A percentile compares a stretch with the other conserved stretches of the same genome.
phyloP scores from a whole-genome alignment of 2,329 filamentous ascomycete genomes.

The Epichloe sibirici region DNA sequence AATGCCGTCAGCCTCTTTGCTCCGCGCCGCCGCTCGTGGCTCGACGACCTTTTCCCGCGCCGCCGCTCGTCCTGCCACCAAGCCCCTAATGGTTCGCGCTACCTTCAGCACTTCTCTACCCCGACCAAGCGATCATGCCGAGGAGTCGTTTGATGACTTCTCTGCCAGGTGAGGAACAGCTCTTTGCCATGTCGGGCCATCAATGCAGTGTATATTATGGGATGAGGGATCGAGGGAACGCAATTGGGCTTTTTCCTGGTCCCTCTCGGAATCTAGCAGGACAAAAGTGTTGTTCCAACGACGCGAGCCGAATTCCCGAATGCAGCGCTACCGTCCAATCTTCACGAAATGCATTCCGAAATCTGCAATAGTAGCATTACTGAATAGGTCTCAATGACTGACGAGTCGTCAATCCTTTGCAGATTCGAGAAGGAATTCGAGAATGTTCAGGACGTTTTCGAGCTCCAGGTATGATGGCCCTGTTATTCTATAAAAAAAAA shows the following conservation, averaged over 20 bases:
- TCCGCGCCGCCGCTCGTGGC: slow-evolving; percentile 61
- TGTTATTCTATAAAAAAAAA: not conserved
- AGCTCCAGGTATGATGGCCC: slow-evolving; percentile 72
- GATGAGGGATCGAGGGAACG: not conserved
- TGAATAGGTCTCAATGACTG: slow-evolving; percentile 16
- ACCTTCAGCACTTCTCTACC: slow-evolving; percentile 52
- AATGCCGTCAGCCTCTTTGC: slow-evolving; percentile 56
- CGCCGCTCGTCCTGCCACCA: slow-evolving; percentile 44
- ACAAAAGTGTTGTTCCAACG: not conserved
- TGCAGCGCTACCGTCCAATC: not conserved
- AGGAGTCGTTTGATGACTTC: slow-evolving; percentile 99
- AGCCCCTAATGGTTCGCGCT: slow-evolving; percentile 42
- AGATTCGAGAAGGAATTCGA: slow-evolving; percentile 99
- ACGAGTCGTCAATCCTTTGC: slow-evolving; percentile 10
- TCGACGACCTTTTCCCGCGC: slow-evolving; percentile 51
- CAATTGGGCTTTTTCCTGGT: not conserved
- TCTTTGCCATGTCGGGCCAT: not conserved
- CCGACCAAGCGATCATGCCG: slow-evolving; percentile 55
- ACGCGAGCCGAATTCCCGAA: not conserved
- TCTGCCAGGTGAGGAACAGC: slow-evolving; percentile 67
- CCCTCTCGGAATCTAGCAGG: not conserved
- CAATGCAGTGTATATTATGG: not conserved
- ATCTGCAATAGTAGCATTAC: not conserved
- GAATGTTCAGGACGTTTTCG: slow-evolving; percentile 92
- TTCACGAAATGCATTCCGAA: not conserved